Conservation (phyloP, 495 filamentous ascomycete genomes). For the Annulohypoxylon maeteangense region DNA sequence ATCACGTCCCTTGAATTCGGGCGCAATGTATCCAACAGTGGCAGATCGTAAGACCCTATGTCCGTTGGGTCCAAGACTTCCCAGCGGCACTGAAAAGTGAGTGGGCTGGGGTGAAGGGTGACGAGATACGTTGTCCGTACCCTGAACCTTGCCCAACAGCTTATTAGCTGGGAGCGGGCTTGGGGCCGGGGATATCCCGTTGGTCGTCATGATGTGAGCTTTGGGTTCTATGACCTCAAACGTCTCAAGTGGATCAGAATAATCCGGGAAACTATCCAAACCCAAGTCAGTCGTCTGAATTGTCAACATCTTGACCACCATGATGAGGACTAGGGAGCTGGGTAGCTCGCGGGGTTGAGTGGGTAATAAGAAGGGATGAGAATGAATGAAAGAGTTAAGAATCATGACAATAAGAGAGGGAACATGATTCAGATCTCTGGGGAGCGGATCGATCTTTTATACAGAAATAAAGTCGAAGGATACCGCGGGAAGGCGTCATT, state of each 20-base stretch:
- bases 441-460: conserved; percentile 12
- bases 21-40: conserved; percentile 94
- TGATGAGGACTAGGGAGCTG: conserved; percentile 16
- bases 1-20: conserved; percentile 92
- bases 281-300: conserved; percentile 58
- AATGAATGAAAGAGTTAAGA: conserved; percentile 2
- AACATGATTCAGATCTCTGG: background rate
- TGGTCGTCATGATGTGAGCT: conserved; percentile 44
- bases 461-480: conserved; percentile 6
- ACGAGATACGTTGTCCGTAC: conserved; percentile 45
- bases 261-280: conserved; percentile 53
- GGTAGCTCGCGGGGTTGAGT: background rate
- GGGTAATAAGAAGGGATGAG: conserved; percentile 1
- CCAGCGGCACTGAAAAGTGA: conserved; percentile 80
- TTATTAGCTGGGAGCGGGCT: conserved; percentile 46
- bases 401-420: conserved; percentile 11
- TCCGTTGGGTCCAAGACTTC: conserved; percentile 62
- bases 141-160: conserved; percentile 50
- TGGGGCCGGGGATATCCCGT: conserved; percentile 24
- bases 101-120: conserved; percentile 92
- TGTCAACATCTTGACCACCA: conserved; percentile 50
- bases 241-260: conserved; percentile 51
- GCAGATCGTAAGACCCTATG: conserved; percentile 81
- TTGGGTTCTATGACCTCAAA: conserved; percentile 38
- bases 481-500: conserved; percentile 30